phyloP scores from a whole-genome alignment of 2,329 filamentous ascomycete genomes.

The Clarireedia homoeocarpa region DNA sequence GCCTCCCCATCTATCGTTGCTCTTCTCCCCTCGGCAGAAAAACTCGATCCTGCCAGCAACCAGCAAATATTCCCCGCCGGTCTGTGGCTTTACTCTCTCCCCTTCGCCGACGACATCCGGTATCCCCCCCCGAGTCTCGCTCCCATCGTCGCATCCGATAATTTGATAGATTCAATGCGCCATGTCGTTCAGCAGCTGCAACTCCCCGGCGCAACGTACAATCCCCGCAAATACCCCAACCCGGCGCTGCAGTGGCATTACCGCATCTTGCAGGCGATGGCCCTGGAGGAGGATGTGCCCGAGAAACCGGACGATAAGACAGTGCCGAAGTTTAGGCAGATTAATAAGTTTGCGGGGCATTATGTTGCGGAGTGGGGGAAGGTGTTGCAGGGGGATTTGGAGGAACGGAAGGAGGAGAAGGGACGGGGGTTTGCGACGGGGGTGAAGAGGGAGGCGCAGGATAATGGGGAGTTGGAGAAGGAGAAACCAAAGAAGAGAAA shows the following conservation, averaged over 20 bases:
- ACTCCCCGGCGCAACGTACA: constrained; percentile 76
- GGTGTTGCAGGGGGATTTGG: constrained; percentile 47
- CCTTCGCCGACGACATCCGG: constrained; percentile 83
- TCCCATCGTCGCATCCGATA: constrained; percentile 52
- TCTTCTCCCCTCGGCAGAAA: constrained; percentile 67
- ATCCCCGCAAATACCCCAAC: constrained; percentile 84
- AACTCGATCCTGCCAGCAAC: constrained; percentile 53
- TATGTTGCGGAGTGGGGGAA: constrained; percentile 73
- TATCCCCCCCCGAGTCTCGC: constrained; percentile 56
- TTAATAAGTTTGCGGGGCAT: constrained; percentile 70
- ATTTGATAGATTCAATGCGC: constrained; percentile 75
- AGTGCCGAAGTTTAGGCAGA: constrained; percentile 74
- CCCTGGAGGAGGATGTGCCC: constrained; percentile 84
- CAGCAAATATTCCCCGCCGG: constrained; percentile 71
- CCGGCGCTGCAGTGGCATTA: constrained; percentile 96
- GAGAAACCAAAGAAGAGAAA: constrained; percentile 2
- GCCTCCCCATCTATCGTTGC: constrained; percentile 73
- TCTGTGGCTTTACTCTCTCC: constrained; percentile 81
- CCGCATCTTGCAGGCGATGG: constrained; percentile 82
- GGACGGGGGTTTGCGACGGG: not conserved
- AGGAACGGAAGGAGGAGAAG: not conserved
- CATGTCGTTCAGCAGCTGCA: constrained; percentile 67
- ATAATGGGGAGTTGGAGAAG: not conserved
- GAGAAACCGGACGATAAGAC: constrained; percentile 67
- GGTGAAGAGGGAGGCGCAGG: not conserved